A percentile compares a stretch with the other conserved stretches of the same genome.
phyloP scores from a whole-genome alignment of 2,329 filamentous ascomycete species.

The Annulohypoxylon truncatum region DNA sequence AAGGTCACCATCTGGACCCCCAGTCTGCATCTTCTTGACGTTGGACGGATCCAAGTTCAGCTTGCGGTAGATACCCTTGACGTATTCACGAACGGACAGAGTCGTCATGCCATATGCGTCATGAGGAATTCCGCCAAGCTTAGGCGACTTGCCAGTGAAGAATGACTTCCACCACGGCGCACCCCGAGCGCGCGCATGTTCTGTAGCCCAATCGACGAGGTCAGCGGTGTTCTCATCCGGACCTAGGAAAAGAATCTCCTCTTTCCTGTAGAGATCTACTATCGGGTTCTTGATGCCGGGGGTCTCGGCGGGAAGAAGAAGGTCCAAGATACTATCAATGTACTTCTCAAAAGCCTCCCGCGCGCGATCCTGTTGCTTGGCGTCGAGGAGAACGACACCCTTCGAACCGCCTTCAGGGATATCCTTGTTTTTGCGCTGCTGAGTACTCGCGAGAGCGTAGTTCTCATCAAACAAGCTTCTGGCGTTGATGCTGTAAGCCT shows the following conservation, averaged over 20 bases:
- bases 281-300: constrained; percentile 99
- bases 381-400: constrained; percentile 94
- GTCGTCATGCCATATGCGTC: constrained; percentile 98
- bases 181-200: constrained; percentile 86
- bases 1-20: constrained; percentile 94
- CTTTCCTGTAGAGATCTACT: constrained; percentile 92
- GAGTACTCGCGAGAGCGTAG: constrained; percentile 96
- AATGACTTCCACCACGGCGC: constrained; percentile 99
- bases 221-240: constrained; percentile 99
- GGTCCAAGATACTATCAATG: constrained; percentile 97
- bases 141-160: constrained; percentile 98
- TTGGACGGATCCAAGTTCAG: constrained; percentile 85
- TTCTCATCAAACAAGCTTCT: constrained; percentile 98
- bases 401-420: constrained; percentile 98
- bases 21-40: constrained; percentile 95
- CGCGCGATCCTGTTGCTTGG: constrained; percentile 92
- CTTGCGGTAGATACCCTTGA: constrained; percentile 97
- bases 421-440: constrained; percentile 99
- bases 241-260: constrained; percentile 98
- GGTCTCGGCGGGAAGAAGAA: constrained; percentile 87
- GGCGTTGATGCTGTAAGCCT: constrained; percentile 96
- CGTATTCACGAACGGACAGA: constrained; percentile 93
- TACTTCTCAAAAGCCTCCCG: constrained; percentile 98
- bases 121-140: constrained; percentile 95
- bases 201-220: constrained; percentile 97